Evolutionary conservation across 2,329 filamentous ascomycete genomes (phyloP).

Genomic region (Penicillium sp.): DNA sequence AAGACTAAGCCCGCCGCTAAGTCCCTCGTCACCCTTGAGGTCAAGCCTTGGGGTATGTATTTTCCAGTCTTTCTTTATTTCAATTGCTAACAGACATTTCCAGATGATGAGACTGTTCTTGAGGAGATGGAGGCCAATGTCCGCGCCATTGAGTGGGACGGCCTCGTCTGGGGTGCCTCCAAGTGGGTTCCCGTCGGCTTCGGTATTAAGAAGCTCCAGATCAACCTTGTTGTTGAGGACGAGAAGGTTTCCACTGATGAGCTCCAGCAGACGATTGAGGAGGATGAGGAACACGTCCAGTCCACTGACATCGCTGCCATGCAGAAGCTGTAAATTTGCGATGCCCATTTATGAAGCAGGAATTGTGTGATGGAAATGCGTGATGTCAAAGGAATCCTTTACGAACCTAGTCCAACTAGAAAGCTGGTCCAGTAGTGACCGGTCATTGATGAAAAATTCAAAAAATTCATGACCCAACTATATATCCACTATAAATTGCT

Average conservation of each 20-base stretch:
- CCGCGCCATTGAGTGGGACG: constrained; percentile 81
- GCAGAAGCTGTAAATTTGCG: constrained; percentile 75
- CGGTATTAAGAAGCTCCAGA: constrained; percentile 99
- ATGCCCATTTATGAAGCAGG: constrained; percentile 33
- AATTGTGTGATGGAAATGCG: constrained; percentile 37
- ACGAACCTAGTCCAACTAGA: constrained; percentile 33
- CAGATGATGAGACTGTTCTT: constrained; percentile 93
- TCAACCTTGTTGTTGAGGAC: constrained; percentile 96
- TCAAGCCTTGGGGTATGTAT: constrained; percentile 96
- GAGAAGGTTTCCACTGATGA: constrained; percentile 89
- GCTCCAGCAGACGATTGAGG: constrained; percentile 80
- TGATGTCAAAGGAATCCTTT: constrained; percentile 38
- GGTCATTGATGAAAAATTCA: constrained; percentile 35
- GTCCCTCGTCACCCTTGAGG: constrained; percentile 91
- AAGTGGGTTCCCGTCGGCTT: constrained; percentile 88
- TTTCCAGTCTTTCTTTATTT: neutral
- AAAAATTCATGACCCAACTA: constrained; percentile 27
- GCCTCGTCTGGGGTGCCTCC: constrained; percentile 92
- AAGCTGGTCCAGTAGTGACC: constrained; percentile 24
- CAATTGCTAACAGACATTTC: constrained; percentile 18
- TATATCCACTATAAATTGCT: neutral
- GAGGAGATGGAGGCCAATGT: constrained; percentile 75
- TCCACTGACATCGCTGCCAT: constrained; percentile 85
- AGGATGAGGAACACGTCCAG: constrained; percentile 93
- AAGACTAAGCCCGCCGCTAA: constrained; percentile 92